phyloP scores from a whole-genome alignment of 495 filamentous ascomycete genomes.

The Aspergillus homomorphus region DNA sequence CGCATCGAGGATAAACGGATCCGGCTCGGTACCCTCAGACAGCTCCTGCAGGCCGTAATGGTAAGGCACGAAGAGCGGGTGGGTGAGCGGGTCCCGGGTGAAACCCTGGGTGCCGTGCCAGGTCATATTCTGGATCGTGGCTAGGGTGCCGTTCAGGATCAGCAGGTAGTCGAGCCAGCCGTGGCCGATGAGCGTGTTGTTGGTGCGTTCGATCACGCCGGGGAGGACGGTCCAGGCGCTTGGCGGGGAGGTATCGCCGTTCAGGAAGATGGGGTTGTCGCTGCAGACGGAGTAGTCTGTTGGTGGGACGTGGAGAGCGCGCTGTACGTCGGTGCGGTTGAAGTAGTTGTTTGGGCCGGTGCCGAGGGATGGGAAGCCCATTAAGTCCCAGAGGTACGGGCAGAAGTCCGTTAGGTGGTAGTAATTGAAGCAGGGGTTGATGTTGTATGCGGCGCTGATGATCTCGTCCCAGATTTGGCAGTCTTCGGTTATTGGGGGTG shows the following conservation, averaged over 20 bases:
- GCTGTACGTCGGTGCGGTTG: slow-evolving; percentile 71
- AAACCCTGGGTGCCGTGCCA: slow-evolving; percentile 74
- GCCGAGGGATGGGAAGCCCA: slow-evolving; percentile 67
- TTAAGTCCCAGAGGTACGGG: slow-evolving; percentile 67
- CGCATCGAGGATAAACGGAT: slow-evolving; percentile 29
- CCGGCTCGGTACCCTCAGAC: slow-evolving; percentile 10
- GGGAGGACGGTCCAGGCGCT: slow-evolving; percentile 55
- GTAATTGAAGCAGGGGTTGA: slow-evolving; percentile 80
- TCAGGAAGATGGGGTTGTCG: slow-evolving; percentile 51
- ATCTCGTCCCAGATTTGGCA: slow-evolving; percentile 61
- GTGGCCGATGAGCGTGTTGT: slow-evolving; percentile 67
- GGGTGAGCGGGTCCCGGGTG: slow-evolving; percentile 45
- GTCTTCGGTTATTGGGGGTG: slow-evolving; percentile 30
- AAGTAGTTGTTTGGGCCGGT: slow-evolving; percentile 66
- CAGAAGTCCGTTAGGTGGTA: slow-evolving; percentile 75
- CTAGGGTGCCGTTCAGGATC: slow-evolving; percentile 63
- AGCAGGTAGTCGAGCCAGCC: slow-evolving; percentile 57
- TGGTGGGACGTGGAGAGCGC: slow-evolving; percentile 65
- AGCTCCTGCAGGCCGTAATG: slow-evolving; percentile 42
- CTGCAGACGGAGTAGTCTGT: slow-evolving; percentile 62
- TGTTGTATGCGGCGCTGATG: slow-evolving; percentile 47
- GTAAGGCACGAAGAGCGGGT: slow-evolving; percentile 65
- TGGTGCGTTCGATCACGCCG: slow-evolving; percentile 66
- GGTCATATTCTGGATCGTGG: slow-evolving; percentile 82
- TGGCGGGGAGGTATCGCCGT: slow-evolving; percentile 46